A percentile compares a stretch with the other conserved stretches of the same genome.
Conservation (phyloP, 2,329 filamentous ascomycete species). For the Zarea fungicola region DNA sequence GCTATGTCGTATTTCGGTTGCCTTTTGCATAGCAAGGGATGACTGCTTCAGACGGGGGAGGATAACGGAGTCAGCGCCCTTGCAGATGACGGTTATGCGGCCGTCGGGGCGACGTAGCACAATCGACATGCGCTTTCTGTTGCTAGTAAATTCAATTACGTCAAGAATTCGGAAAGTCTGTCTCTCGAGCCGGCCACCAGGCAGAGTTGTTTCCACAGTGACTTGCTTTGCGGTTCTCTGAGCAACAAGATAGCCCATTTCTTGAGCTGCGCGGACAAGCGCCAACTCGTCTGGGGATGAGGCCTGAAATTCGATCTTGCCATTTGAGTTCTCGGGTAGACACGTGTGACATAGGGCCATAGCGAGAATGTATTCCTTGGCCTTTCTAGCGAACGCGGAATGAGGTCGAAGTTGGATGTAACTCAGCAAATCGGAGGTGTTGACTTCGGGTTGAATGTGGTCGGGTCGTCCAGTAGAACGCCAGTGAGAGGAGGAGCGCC, state of each 20-base stretch:
- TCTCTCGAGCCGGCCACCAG: slow-evolving; percentile 35
- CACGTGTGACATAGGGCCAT: slow-evolving; percentile 90
- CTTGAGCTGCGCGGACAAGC: slow-evolving; percentile 76
- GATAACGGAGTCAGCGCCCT: slow-evolving; percentile 82
- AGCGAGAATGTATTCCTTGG: slow-evolving; percentile 75
- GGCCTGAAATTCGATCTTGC: slow-evolving; percentile 74
- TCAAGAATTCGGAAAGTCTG: slow-evolving; percentile 77
- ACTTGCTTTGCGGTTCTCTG: slow-evolving; percentile 69
- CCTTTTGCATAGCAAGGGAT: slow-evolving; percentile 70
- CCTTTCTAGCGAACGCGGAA: slow-evolving; percentile 71
- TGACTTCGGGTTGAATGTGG: slow-evolving; percentile 50
- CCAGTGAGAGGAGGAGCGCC: slow-evolving; percentile 46
- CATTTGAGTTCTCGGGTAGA: slow-evolving; percentile 67
- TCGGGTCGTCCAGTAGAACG: slow-evolving; percentile 43
- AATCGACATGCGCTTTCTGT: slow-evolving; percentile 86
- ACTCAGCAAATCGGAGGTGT: slow-evolving; percentile 68
- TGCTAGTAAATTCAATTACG: slow-evolving; percentile 85
- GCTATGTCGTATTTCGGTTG: slow-evolving; percentile 57
- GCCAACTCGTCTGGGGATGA: slow-evolving; percentile 88
- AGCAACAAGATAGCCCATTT: slow-evolving; percentile 73
- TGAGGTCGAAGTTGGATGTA: slow-evolving; percentile 72
- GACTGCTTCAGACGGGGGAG: slow-evolving; percentile 72
- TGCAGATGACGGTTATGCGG: slow-evolving; percentile 78
- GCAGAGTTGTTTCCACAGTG: slow-evolving; percentile 40
- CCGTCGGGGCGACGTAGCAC: slow-evolving; percentile 80